Evolutionary conservation across 805 yeast species (phyloP).

Genomic region (Ogataea allantospora): DNA sequence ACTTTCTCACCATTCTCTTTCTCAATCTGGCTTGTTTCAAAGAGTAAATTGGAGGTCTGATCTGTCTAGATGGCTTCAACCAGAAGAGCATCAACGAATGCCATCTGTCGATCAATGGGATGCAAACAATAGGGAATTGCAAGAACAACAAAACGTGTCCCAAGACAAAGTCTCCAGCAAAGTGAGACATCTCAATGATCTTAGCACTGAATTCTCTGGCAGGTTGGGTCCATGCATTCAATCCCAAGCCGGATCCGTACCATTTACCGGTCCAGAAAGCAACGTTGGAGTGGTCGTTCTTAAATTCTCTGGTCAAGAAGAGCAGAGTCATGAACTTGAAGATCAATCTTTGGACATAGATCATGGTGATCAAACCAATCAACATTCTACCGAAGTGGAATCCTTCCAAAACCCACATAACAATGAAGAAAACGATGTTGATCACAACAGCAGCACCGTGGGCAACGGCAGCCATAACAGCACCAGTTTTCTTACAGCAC

Average conservation of each 20-base stretch:
- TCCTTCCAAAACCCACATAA: conserved; percentile 96
- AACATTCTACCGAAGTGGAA: conserved; percentile 86
- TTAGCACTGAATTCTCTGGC: conserved; percentile 93
- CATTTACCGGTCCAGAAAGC: conserved; percentile 99
- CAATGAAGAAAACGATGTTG: conserved; percentile 84
- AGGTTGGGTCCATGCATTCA: conserved; percentile 94
- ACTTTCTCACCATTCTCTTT: conserved; percentile 95
- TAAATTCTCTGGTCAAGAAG: conserved; percentile 90
- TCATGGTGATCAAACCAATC: conserved; percentile 79
- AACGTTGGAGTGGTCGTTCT: conserved; percentile 90
- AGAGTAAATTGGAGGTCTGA: conserved; percentile 96
- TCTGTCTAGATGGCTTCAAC: conserved; percentile 95
- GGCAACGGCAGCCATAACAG: conserved; percentile 92
- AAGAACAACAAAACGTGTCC: conserved; percentile 87
- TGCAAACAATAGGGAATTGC: conserved; percentile 80
- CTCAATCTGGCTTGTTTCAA: conserved; percentile 94
- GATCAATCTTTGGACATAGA: conserved; percentile 82
- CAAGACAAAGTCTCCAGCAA: conserved; percentile 92
- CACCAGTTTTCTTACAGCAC: conserved; percentile 96
- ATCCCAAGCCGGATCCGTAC: conserved; percentile 93
- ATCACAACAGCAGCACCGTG: conserved; percentile 92
- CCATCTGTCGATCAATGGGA: conserved; percentile 94
- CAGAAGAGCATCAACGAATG: conserved; percentile 98
- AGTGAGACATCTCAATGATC: conserved; percentile 89
- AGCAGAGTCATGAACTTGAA: conserved; percentile 80